phyloP scores from a whole-genome alignment of 176 grass and related monocot species.

The Hordeum vulgare region DNA sequence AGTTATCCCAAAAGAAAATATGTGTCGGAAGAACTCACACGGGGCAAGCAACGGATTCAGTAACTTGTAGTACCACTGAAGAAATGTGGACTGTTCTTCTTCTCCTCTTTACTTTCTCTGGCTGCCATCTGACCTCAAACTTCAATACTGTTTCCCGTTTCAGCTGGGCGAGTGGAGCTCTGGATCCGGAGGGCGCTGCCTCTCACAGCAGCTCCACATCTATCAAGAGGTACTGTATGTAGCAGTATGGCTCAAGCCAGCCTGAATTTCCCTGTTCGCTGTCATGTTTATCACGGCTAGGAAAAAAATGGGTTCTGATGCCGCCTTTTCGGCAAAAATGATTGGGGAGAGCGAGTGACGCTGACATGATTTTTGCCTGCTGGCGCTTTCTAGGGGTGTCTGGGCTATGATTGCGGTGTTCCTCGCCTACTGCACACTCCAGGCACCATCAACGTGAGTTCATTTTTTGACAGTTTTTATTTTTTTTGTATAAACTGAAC shows the following conservation, averaged over 20 bases:
- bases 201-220: slow-evolving; percentile 57
- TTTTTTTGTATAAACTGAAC: neutral
- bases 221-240: slow-evolving; percentile 58
- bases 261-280: neutral
- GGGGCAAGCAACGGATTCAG: slow-evolving; percentile 15
- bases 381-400: slow-evolving; percentile 62
- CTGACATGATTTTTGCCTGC: slow-evolving; percentile 26
- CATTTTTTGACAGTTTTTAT: neutral
- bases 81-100: neutral
- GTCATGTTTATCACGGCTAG: neutral
- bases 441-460: slow-evolving; percentile 95
- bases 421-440: slow-evolving; percentile 91
- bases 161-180: slow-evolving; percentile 96
- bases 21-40: neutral
- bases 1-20: neutral
- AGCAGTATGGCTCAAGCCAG: neutral
- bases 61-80: neutral
- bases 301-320: neutral
- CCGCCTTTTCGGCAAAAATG: slow-evolving; percentile 5
- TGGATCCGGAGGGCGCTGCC: slow-evolving; percentile 71
- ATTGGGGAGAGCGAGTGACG: slow-evolving; percentile 27
- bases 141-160: slow-evolving; percentile 23
- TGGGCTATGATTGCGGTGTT: slow-evolving; percentile 97
- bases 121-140: neutral
- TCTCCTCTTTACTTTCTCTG: slow-evolving; percentile 1